These are phyloP conservation scores for Cyberlindnera americana DNA, from an alignment of 805 yeast genomes.

Conservation along the genomic window DNA sequence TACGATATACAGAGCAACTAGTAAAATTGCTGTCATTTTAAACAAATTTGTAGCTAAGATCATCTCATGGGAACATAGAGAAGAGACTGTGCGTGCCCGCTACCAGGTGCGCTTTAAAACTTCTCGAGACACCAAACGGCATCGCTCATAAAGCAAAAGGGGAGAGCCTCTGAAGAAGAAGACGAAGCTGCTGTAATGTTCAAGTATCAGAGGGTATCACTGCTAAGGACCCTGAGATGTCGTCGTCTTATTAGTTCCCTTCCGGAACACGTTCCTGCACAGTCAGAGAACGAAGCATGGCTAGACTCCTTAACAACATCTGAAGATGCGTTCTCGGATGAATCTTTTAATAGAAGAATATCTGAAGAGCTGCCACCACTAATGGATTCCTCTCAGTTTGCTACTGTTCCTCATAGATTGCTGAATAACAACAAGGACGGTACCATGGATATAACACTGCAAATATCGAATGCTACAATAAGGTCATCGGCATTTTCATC, in stretches of 20 bases:
- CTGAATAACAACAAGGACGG: conserved; percentile 10
- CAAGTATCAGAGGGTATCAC: background rate
- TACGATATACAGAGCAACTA: no score
- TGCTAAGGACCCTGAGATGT: background rate
- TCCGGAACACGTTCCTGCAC: conserved; percentile 40
- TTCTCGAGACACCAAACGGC: no score
- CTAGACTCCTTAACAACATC: conserved; percentile 22
- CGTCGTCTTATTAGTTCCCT: conserved; percentile 1
- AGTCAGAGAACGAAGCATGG: conserved; percentile 42
- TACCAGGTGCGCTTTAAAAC: background rate
- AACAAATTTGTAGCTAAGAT: no score
- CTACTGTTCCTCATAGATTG: conserved; percentile 5
- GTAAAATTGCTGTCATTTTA: no score
- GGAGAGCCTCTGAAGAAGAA: background rate
- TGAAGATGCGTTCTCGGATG: conserved; percentile 4
- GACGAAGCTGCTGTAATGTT: no score
- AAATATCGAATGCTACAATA: conserved; percentile 11
- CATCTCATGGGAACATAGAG: no score
- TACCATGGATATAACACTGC: conserved; percentile 14
- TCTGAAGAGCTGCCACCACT: conserved; percentile 1
- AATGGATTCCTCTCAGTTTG: background rate
- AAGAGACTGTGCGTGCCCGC: no score
- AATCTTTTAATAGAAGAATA: conserved; percentile 4
- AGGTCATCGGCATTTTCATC: conserved; percentile 37
- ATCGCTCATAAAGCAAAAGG: no score